Conservation (phyloP, 2,329 filamentous ascomycete species). For the Fusarium devonianum region DNA sequence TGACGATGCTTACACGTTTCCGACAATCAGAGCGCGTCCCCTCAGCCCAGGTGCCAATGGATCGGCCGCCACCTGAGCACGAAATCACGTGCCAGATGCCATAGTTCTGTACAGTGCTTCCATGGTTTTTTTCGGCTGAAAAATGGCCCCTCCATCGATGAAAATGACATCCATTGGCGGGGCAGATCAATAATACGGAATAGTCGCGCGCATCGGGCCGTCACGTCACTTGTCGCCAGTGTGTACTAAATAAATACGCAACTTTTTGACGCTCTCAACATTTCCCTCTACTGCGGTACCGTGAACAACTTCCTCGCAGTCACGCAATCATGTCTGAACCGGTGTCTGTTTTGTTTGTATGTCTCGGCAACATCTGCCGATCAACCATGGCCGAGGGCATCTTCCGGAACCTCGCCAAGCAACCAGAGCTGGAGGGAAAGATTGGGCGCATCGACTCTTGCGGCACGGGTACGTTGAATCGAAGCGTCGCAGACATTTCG, state of each 20-base stretch:
- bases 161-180: conserved; percentile 39
- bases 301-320: not conserved
- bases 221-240: conserved; percentile 34
- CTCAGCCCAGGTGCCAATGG: conserved; percentile 15
- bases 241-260: no score
- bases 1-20: conserved; percentile 28
- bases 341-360: conserved; percentile 88
- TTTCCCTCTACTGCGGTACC: conserved; percentile 7
- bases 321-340: conserved; percentile 49
- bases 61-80: conserved; percentile 26
- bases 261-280: no score
- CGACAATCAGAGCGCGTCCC: conserved; percentile 32
- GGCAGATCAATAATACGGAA: conserved; percentile 34
- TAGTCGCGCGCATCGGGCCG: conserved; percentile 33
- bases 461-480: conserved; percentile 69
- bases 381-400: conserved; percentile 97
- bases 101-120: conserved; percentile 17
- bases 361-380: conserved; percentile 92
- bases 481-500: not conserved
- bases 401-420: conserved; percentile 75
- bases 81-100: conserved; percentile 28
- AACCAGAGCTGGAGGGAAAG: conserved; percentile 63
- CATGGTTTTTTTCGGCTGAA: conserved; percentile 12
- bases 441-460: conserved; percentile 83
- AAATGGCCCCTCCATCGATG: conserved; percentile 33